Conservation (phyloP, 163 green algal genomes). For the Chlamydomonas reinhardtii region DNA sequence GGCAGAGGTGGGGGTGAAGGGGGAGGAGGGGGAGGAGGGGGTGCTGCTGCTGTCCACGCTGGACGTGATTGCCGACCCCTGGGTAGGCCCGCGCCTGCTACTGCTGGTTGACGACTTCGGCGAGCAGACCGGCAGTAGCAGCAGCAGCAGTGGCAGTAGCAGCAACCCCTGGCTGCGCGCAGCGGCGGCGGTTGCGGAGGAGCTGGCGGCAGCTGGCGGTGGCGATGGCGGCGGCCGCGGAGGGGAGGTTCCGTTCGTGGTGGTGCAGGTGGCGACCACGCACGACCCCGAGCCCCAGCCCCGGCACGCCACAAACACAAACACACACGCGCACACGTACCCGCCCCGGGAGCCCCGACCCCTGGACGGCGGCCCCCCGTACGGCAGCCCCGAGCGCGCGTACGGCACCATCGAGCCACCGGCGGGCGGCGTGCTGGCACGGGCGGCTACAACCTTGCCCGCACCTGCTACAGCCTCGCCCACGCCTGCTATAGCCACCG, state of each 20-base stretch:
- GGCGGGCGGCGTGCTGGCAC: background rate
- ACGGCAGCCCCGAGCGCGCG: no score
- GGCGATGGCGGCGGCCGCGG: background rate
- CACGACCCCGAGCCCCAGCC: no score
- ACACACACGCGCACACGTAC: no score
- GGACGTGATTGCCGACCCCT: constrained; percentile 33
- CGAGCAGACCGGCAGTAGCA: background rate
- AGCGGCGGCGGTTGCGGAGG: background rate
- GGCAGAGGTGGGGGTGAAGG: background rate
- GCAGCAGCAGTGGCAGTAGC: background rate
- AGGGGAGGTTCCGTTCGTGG: background rate
- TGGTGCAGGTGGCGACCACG: background rate
- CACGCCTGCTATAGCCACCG: background rate
- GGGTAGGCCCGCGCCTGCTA: constrained; percentile 37
- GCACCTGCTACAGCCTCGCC: background rate
- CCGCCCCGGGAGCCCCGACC: no score
- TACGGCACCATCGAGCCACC: background rate
- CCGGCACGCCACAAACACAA: no score
- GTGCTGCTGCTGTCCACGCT: constrained; percentile 6
- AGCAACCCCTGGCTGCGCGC: background rate
- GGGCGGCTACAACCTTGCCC: background rate
- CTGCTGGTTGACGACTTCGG: constrained; percentile 17
- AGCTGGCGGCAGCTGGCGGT: background rate
- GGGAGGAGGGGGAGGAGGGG: no score
- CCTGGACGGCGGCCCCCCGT: no score